Evolutionary conservation across 768 basidiomycete genomes (phyloP).

Genomic region (Naganishia randhawae): DNA sequence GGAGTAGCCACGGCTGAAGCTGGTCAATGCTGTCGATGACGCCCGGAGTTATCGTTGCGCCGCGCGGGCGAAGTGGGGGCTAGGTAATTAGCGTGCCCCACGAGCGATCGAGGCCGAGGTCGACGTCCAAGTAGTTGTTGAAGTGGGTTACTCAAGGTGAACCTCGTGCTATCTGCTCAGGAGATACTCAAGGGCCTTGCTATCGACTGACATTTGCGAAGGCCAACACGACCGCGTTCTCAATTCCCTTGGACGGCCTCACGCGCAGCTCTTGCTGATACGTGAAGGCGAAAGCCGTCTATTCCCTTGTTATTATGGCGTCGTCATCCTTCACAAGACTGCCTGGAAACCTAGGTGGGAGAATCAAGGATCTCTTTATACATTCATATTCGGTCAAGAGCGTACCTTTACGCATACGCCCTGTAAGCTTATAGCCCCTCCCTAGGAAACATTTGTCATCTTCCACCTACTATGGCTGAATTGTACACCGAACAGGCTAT

Average conservation of each 20-base stretch:
- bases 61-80: not conserved
- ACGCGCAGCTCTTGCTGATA: too few relatives aligned
- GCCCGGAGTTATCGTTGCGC: not conserved
- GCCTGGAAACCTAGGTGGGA: not conserved
- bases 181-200: too few relatives aligned
- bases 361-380: not conserved
- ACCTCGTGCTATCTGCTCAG: too few relatives aligned
- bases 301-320: not conserved
- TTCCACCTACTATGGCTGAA: not conserved
- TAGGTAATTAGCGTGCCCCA: not conserved
- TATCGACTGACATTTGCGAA: too few relatives aligned
- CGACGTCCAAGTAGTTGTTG: too few relatives aligned
- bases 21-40: too few relatives aligned
- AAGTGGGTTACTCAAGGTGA: too few relatives aligned
- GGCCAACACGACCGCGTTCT: too few relatives aligned
- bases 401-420: constrained; percentile 43
- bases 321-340: not conserved
- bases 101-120: too few relatives aligned
- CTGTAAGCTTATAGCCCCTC: constrained; percentile 35
- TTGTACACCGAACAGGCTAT: constrained; percentile 33
- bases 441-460: not conserved
- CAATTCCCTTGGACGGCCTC: not conserved
- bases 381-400: constrained; percentile 38
- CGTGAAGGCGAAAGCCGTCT: not conserved
- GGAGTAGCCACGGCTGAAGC: too few relatives aligned